These are phyloP conservation scores for Aspergillus sp. DNA, from an alignment of 2,329 filamentous ascomycete genomes.

Conservation along the genomic window DNA sequence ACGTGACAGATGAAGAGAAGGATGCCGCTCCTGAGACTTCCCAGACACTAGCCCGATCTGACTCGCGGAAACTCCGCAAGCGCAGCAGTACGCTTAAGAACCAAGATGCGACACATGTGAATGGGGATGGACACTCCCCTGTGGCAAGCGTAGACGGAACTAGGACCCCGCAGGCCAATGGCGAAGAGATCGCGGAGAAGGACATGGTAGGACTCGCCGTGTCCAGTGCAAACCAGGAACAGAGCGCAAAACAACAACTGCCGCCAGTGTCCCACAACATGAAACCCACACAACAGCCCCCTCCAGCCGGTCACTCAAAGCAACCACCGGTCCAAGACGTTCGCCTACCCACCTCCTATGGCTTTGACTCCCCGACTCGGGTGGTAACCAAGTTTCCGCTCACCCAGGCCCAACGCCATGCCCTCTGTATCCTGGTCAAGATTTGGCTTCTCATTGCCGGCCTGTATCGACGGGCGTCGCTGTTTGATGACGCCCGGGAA, in stretches of 20 bases:
- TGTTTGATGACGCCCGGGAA: constrained; percentile 76
- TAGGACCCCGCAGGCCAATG: constrained; percentile 14
- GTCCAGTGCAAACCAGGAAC: constrained; percentile 22
- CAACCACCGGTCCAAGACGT: constrained; percentile 44
- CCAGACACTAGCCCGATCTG: constrained; percentile 26
- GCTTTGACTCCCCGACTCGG: constrained; percentile 41
- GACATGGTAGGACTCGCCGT: constrained; percentile 29
- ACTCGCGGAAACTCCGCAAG: constrained; percentile 35
- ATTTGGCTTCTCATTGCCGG: constrained; percentile 90
- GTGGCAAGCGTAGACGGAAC: constrained; percentile 2
- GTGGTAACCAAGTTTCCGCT: constrained; percentile 51
- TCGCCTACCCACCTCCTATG: constrained; percentile 34
- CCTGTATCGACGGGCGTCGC: constrained; percentile 78
- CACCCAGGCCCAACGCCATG: constrained; percentile 54
- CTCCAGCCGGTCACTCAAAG: constrained; percentile 39
- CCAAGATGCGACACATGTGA: constrained; percentile 22
- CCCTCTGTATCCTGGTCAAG: constrained; percentile 63
- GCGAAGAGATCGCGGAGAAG: constrained; percentile 8
- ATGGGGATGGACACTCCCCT: constrained; percentile 14
- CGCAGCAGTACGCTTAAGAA: constrained; percentile 32
- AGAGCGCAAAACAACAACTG: constrained; percentile 32
- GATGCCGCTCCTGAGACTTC: constrained; percentile 26
- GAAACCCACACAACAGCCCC: constrained; percentile 31
- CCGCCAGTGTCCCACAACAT: constrained; percentile 38
- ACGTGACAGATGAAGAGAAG: constrained; percentile 66